A percentile compares a stretch with the other conserved stretches of the same genome.
Evolutionary conservation across 768 basidiomycete genomes (phyloP).

Genomic region (Myochromella boudieri): DNA sequence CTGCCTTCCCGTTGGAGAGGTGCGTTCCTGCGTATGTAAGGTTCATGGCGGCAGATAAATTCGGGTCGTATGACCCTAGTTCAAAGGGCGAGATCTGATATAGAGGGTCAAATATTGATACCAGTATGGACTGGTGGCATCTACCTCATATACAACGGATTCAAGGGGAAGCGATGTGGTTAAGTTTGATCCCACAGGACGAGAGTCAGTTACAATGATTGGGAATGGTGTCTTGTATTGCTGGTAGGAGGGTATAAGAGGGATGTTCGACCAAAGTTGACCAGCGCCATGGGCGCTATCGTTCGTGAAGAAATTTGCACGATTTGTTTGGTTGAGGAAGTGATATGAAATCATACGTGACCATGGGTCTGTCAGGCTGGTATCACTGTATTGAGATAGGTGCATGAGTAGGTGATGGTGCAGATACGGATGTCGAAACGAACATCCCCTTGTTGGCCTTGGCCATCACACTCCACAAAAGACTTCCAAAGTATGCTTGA

Average conservation of each 20-base stretch:
- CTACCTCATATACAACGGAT: constrained; percentile 59
- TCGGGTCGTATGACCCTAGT: constrained; percentile 74
- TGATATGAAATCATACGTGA: constrained; percentile 68
- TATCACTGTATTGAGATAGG: constrained; percentile 44
- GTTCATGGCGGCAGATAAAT: constrained; percentile 68
- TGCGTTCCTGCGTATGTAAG: constrained; percentile 64
- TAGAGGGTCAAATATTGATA: neutral
- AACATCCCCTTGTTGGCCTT: constrained; percentile 57
- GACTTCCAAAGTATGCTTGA: constrained; percentile 51
- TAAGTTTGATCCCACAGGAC: constrained; percentile 42
- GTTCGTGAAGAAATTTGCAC: constrained; percentile 59
- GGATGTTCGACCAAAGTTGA: constrained; percentile 63
- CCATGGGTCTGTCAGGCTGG: constrained; percentile 67
- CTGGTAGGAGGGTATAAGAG: constrained; percentile 49
- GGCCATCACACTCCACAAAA: constrained; percentile 54
- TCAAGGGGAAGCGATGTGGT: constrained; percentile 39
- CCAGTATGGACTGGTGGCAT: neutral
- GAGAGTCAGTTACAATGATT: constrained; percentile 58
- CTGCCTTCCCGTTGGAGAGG: constrained; percentile 54
- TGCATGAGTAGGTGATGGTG: neutral
- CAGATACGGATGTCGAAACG: constrained; percentile 20
- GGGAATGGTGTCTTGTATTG: constrained; percentile 61
- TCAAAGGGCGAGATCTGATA: constrained; percentile 60
- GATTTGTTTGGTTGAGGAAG: constrained; percentile 66
- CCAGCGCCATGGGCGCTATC: constrained; percentile 68